phyloP scores from a whole-genome alignment of 225 moss, liverwort and hornwort species.

The Climacium dendroides region DNA sequence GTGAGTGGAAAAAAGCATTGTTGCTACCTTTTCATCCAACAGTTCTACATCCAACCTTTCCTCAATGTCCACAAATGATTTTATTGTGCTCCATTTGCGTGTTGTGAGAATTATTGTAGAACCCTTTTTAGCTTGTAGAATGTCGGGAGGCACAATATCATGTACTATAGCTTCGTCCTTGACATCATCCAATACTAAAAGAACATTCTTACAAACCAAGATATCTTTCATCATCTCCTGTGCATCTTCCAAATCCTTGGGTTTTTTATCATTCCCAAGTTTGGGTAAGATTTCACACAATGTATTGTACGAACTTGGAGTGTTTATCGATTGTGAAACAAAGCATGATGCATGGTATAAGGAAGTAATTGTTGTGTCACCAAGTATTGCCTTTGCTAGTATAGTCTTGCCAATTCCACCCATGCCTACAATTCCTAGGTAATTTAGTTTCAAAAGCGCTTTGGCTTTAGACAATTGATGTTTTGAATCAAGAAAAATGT shows the following conservation, averaged over 20 bases:
- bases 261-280: not conserved
- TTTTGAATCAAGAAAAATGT: not conserved
- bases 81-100: not conserved
- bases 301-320: not conserved
- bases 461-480: not conserved
- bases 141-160: not conserved
- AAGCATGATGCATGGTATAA: not conserved
- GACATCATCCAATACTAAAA: not conserved
- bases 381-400: not conserved
- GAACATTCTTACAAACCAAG: not conserved
- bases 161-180: not conserved
- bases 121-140: not conserved
- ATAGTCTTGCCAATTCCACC: not conserved
- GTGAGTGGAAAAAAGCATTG: not conserved
- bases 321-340: not conserved
- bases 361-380: accelerated
- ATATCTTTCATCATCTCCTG: not conserved
- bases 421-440: not conserved
- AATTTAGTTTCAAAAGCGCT: not conserved
- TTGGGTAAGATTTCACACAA: not conserved
- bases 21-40: not conserved
- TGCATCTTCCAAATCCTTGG: not conserved
- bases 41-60: not conserved
- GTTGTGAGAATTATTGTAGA: not conserved
- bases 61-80: not conserved